Evolutionary conservation across 2,329 filamentous ascomycete species (phyloP).

Genomic region (Blumeria graminis): DNA sequence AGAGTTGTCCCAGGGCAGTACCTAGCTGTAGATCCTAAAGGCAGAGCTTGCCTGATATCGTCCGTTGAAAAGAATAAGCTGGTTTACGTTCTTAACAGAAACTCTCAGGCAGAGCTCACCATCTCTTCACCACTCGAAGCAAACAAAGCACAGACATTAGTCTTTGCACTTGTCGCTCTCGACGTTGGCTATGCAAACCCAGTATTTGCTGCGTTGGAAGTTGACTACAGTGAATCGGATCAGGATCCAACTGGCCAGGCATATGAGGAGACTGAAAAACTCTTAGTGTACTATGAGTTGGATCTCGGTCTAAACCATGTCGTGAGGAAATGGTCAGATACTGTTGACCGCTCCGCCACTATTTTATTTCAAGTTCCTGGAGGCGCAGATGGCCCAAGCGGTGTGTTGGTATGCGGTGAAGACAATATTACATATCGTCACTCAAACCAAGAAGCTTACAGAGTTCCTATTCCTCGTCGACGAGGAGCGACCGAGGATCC

Average conservation of each 20-base stretch:
- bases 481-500: slow-evolving; percentile 80
- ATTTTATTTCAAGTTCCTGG: slow-evolving; percentile 90
- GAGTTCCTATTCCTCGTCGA: slow-evolving; percentile 69
- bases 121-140: slow-evolving; percentile 95
- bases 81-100: slow-evolving; percentile 92
- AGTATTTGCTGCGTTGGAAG: slow-evolving; percentile 81
- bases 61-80: slow-evolving; percentile 98
- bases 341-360: slow-evolving; percentile 71
- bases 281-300: slow-evolving; percentile 90
- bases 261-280: slow-evolving; percentile 60
- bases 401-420: slow-evolving; percentile 81
- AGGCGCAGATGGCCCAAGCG: slow-evolving; percentile 78
- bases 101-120: slow-evolving; percentile 78
- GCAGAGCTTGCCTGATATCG: slow-evolving; percentile 79
- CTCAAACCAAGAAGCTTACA: slow-evolving; percentile 74
- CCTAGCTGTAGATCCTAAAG: slow-evolving; percentile 83
- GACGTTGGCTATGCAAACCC: slow-evolving; percentile 96
- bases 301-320: slow-evolving; percentile 94
- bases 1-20: slow-evolving; percentile 91
- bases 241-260: slow-evolving; percentile 74
- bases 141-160: slow-evolving; percentile 75
- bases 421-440: slow-evolving; percentile 95
- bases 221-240: slow-evolving; percentile 79
- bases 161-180: slow-evolving; percentile 66
- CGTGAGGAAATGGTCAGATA: slow-evolving; percentile 85